Base-by-base conservation (phyloP, 768 basidiomycete species). In the Pisolithus orientalis region DNA sequence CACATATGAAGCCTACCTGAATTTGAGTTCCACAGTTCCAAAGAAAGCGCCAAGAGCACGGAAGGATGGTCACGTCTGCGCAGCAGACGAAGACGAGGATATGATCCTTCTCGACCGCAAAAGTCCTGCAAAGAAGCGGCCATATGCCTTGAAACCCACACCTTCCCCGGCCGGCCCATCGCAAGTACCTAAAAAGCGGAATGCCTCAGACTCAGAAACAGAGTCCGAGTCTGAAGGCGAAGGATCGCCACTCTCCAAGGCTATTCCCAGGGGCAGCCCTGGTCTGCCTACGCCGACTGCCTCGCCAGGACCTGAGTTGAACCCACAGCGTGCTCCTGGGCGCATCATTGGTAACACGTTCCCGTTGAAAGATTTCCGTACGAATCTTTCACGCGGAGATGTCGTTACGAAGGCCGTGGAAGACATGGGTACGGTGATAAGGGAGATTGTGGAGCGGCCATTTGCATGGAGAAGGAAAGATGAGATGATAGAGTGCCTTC, bases 371-470 rank as follows among this genome's bases (percentile, higher is more conserved):
- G 93, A 95, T 66, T 96, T 94, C 71, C 71, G 73, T 54, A 72
- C 76, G 59, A 87, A 90, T 62, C 70, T 89, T 32, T 76, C 73
- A 27, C 77, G 77, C 49, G 90, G 90, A 0, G 91, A 92, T 65
- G 71, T 92, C 17, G 89, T 94, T 38, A 81, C 78, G 13, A 92
- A 94, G 68, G 91, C 90, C 0, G 86, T 92, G 7, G 83, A 87
- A 59, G 93, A 94, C 65, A 67, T 94, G 44, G 81, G 76, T 11
- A 75, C 66, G 14, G 84, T 93, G 9, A 79, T 94, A 43, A 72
- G 74, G 53, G 86, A 91, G 63, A 78, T 92, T 40, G 75, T 87
- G 9, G 65, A 78, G 57, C 74, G 75, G 27, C 88, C 88, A 37
- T 95, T 94, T 69, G 79, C 87, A 39, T 71, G 68, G 37, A 76